phyloP scores from a whole-genome alignment of 306 rosid species.

The Geum urbanum region DNA sequence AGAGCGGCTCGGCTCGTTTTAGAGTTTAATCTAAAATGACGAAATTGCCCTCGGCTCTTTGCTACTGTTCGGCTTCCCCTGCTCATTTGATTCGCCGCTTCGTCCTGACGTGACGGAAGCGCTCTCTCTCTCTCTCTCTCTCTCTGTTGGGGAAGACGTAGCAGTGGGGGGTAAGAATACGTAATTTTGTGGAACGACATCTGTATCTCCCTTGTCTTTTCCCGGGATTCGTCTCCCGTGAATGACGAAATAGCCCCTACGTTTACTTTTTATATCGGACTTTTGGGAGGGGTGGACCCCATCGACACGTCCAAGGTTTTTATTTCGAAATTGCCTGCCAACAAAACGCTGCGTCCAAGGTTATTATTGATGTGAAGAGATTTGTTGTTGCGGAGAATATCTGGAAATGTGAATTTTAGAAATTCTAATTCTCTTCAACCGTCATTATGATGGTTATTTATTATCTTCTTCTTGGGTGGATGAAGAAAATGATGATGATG shows the following conservation, averaged over 20 bases:
- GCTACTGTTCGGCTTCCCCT: background rate
- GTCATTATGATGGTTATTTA: background rate
- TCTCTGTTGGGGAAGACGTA: background rate
- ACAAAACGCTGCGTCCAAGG: background rate
- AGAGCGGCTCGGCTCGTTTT: background rate
- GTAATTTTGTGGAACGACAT: background rate
- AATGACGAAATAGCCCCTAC: background rate
- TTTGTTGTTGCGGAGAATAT: background rate
- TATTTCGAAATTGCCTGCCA: background rate
- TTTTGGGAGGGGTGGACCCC: background rate
- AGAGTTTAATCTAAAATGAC: conserved; percentile 17
- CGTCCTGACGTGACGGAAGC: conserved; percentile 50
- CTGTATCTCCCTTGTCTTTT: background rate
- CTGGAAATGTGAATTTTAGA: background rate
- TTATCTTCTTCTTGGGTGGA: background rate
- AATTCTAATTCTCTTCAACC: background rate
- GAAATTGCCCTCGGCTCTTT: conserved; percentile 32
- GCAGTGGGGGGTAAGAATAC: conserved; percentile 1
- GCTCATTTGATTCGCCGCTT: background rate
- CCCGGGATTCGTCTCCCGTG: background rate
- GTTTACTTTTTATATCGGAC: background rate
- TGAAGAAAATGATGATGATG: background rate
- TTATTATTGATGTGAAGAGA: background rate
- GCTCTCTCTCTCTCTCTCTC: background rate
- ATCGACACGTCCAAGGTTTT: background rate